Percentiles rank a stretch among this genome's conserved stretches.
phyloP scores from a whole-genome alignment of 2,329 filamentous ascomycete genomes.

The Diaporthe sp. region DNA sequence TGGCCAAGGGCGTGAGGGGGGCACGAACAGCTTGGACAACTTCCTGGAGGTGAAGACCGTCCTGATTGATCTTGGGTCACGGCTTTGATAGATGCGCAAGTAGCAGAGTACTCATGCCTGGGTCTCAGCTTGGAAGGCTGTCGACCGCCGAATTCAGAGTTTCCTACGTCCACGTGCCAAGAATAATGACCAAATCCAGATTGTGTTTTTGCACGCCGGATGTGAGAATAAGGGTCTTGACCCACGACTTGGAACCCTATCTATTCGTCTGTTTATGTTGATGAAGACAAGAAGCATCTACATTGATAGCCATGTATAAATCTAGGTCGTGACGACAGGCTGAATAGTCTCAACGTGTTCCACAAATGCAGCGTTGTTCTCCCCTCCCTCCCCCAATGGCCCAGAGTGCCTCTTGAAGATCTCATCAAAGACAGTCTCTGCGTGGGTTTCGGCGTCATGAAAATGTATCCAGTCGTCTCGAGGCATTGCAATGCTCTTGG shows the following conservation, averaged over 20 bases:
- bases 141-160: no score
- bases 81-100: conserved; percentile 7
- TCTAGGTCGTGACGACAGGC: conserved; percentile 17
- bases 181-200: background rate
- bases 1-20: conserved; percentile 54
- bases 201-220: background rate
- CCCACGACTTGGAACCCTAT: background rate
- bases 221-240: background rate
- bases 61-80: conserved; percentile 48
- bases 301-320: background rate
- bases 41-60: conserved; percentile 53
- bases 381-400: background rate
- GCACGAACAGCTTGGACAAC: conserved; percentile 54
- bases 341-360: conserved; percentile 24
- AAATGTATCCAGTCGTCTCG: conserved; percentile 67
- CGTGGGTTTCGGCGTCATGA: conserved; percentile 64
- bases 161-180: background rate
- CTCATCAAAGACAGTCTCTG: conserved; percentile 56
- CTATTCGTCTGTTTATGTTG: background rate
- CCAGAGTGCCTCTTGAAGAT: conserved; percentile 48
- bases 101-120: no score
- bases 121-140: background rate
- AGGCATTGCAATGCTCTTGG: conserved; percentile 61
- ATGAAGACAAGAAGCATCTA: background rate
- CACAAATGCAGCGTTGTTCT: background rate